phyloP scores from a whole-genome alignment of 2,329 filamentous ascomycete genomes.

The Alternaria dauci region DNA sequence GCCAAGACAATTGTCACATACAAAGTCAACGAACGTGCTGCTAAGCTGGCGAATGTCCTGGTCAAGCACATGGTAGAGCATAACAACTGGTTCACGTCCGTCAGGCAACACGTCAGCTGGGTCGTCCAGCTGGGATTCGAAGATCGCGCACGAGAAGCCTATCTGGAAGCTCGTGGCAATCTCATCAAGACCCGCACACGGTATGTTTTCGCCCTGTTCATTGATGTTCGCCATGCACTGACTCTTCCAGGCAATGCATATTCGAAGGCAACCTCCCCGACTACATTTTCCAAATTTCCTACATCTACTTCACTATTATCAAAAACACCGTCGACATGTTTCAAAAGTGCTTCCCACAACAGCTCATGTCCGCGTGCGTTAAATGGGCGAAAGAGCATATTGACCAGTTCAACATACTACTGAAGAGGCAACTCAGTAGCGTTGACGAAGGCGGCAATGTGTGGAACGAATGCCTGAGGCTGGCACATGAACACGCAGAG shows the following conservation, averaged over 20 bases:
- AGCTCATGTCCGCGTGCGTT: conserved; percentile 92
- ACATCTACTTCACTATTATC: conserved; percentile 94
- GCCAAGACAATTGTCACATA: conserved; percentile 92
- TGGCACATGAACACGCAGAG: conserved; percentile 80
- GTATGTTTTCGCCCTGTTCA: conserved; percentile 55
- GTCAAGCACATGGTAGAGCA: conserved; percentile 79
- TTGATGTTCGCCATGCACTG: neutral
- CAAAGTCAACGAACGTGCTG: conserved; percentile 87
- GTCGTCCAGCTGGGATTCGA: conserved; percentile 88
- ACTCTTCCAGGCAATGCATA: conserved; percentile 75
- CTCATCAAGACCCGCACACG: conserved; percentile 83
- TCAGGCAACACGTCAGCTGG: conserved; percentile 83
- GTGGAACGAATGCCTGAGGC: conserved; percentile 84
- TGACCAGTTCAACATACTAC: conserved; percentile 84
- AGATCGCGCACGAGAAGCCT: conserved; percentile 85
- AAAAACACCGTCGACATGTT: conserved; percentile 92
- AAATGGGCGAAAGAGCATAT: conserved; percentile 98
- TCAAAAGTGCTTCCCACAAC: conserved; percentile 77
- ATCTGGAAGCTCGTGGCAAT: conserved; percentile 79
- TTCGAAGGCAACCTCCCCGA: conserved; percentile 93
- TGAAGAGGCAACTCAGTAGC: conserved; percentile 85
- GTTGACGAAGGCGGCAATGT: conserved; percentile 77
- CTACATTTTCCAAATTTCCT: conserved; percentile 95
- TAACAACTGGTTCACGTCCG: conserved; percentile 78
- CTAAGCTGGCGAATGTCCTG: conserved; percentile 77